phyloP scores from a whole-genome alignment of 2,329 filamentous ascomycete species.

The Aspergillus sp. region DNA sequence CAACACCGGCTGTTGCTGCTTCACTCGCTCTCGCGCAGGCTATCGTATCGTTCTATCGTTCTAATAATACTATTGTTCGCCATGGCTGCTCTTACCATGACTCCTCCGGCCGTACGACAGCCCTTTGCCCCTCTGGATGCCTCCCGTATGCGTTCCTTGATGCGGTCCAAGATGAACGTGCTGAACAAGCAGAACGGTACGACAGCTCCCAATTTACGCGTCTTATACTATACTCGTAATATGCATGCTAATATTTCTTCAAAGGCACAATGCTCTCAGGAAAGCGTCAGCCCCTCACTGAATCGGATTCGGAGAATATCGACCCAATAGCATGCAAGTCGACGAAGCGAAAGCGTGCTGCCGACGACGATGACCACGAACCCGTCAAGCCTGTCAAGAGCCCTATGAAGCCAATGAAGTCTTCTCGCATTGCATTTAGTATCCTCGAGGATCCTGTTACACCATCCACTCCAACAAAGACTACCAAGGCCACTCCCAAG shows the following conservation, averaged over 20 bases:
- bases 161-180: conserved; percentile 32
- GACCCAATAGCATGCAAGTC: conserved; percentile 54
- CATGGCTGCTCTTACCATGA: conserved; percentile 39
- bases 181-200: conserved; percentile 36
- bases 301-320: conserved; percentile 57
- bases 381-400: conserved; percentile 28
- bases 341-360: conserved; percentile 43
- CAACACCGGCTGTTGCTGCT: neutral
- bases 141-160: conserved; percentile 31
- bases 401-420: conserved; percentile 52
- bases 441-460: conserved; percentile 22
- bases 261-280: conserved; percentile 16
- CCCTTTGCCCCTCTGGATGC: conserved; percentile 37
- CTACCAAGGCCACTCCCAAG: conserved; percentile 38
- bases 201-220: neutral
- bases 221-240: neutral
- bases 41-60: neutral
- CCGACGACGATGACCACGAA: conserved; percentile 30
- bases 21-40: neutral
- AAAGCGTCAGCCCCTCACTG: conserved; percentile 20
- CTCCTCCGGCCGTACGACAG: conserved; percentile 31
- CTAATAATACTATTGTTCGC: neutral
- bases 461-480: conserved; percentile 25
- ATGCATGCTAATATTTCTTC: conserved; percentile 4
- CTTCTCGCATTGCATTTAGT: conserved; percentile 39